Base-by-base conservation (phyloP, 2,329 filamentous ascomycete species). In the Aureobasidium uvarum region DNA sequence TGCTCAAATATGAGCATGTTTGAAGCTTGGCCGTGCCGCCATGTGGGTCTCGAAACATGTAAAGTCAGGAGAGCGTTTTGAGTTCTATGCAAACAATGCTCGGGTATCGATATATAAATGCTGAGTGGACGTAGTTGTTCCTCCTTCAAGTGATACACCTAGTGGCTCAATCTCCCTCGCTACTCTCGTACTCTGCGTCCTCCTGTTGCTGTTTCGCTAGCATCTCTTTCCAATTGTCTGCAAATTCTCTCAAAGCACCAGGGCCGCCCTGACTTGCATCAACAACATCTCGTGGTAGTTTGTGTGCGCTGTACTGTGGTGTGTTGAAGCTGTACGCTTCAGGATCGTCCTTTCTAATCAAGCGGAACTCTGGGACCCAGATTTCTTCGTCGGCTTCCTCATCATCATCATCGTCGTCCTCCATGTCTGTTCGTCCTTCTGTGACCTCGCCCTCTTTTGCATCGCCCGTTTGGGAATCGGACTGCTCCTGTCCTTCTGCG, bases 251-350 rank as follows among this genome's bases (percentile, higher is more conserved):
- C 79, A 98, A 83, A 0, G 89, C 89, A 3, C 89, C 90, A 64
- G 90, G 86, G 0, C 79, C 81, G 20, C 81, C 80, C 38, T 75
- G 78, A 36, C 83, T 84, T 2, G 86, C 86, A 72, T 88, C 86
- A 1, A 97, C 93, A 2, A 98, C 92, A 71, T 99, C 95, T 75
- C 89, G 92, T 0, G 95, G 95, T 71, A 99, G 79, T 78, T 98
- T 99, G 74, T 98, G 94, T 3, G 95, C 94, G 68, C 92, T 96
- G 76, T 96, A 98, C 72, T 94, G 90, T 1, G 92, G 86, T 5
- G 90, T 89, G 69, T 85, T 87, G 74, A 97, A 96, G 70, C 89
- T 90, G 74, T 92, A 95, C 0, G 93, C 93, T 67, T 94, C 90
- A 0, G 93, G 92, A 70, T 98, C 94, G 69, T 94, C 89, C 74